phyloP scores from a whole-genome alignment of 2,329 filamentous ascomycete genomes.

The Paracoccidioides lutzii region DNA sequence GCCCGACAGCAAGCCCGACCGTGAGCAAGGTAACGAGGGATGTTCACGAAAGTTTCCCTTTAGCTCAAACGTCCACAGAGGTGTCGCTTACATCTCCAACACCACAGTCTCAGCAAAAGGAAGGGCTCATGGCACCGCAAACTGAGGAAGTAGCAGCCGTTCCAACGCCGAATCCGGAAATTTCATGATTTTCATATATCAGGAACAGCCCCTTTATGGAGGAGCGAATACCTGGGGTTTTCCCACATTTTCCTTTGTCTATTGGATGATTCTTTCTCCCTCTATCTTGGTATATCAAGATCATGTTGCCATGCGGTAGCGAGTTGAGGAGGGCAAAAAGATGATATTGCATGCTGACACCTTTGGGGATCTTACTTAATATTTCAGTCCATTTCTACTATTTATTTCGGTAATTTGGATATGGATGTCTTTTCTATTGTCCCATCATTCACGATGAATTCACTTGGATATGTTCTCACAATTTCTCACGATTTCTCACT shows the following conservation, averaged over 20 bases:
- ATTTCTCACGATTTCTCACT: too few relatives aligned
- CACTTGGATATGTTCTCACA: too few relatives aligned
- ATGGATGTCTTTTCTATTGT: too few relatives aligned
- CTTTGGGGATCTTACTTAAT: too few relatives aligned
- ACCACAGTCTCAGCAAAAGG: not conserved
- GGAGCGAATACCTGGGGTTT: not conserved
- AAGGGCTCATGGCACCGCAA: not conserved
- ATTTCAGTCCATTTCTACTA: too few relatives aligned
- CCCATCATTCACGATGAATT: too few relatives aligned
- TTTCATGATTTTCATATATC: not conserved
- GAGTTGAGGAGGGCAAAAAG: too few relatives aligned
- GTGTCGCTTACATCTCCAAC: not conserved
- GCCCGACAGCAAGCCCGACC: not conserved
- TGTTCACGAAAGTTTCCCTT: not conserved
- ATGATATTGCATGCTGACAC: too few relatives aligned
- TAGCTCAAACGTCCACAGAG: not conserved
- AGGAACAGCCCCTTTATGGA: too few relatives aligned
- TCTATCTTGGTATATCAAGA: not conserved
- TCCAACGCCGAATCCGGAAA: not conserved
- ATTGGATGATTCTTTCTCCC: not conserved
- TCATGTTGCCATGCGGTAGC: too few relatives aligned
- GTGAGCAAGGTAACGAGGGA: conserved; percentile 1
- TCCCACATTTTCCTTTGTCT: too few relatives aligned
- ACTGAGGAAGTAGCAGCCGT: not conserved
- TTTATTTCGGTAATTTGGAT: too few relatives aligned